Evolutionary conservation across 345 rosid species (phyloP), one percentile per base, ranked within the genome.

Genomic region (Abelmoschus esculentus): DNA sequence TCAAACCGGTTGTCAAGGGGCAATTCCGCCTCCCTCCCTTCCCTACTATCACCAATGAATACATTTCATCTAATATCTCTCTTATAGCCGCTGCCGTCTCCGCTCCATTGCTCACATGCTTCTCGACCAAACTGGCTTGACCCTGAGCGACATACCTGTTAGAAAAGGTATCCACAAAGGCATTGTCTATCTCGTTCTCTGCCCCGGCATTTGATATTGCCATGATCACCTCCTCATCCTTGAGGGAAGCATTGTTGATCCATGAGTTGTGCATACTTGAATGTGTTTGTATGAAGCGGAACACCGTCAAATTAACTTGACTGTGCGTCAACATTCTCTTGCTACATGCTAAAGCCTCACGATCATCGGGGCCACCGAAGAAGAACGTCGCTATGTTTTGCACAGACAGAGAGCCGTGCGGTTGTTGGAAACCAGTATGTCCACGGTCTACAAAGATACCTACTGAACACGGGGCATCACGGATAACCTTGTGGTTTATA

Each of bases 341-440:
- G 72, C 93, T 82, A 42, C 87, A 85, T 4, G 97, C 84, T 47
- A 93, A 64, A 15, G 98, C 98, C 80, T 93, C 98, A 8, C 95
- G 86, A 73, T 93, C 96, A 77, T 90, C 98, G 13, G 92, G 82
- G 22, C 98, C 98, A 22, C 93, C 92, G 6, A 93, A 93, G 73
- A 93, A 93, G 77, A 90, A 75, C 3, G 79, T 75, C 8, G 87
- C 97, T 4, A 86, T 87, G 8, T 84, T 82, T 68, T 90, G 97
- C 32, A 83, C 78, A 0, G 71, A 47, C 6, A 76, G 85, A 28
- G 74, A 72, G 4, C 82, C 81, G 22, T 79, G 83, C 56, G 92
- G 87, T 59, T 82, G 87, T 1, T 87, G 93, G 71, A 88, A 86
- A 2, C 96, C 96, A 0, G 93, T 87, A 29, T 82, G 90, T 53